Conservation (phyloP, 2,329 filamentous ascomycete genomes). For the Madurella mycetomatis region DNA sequence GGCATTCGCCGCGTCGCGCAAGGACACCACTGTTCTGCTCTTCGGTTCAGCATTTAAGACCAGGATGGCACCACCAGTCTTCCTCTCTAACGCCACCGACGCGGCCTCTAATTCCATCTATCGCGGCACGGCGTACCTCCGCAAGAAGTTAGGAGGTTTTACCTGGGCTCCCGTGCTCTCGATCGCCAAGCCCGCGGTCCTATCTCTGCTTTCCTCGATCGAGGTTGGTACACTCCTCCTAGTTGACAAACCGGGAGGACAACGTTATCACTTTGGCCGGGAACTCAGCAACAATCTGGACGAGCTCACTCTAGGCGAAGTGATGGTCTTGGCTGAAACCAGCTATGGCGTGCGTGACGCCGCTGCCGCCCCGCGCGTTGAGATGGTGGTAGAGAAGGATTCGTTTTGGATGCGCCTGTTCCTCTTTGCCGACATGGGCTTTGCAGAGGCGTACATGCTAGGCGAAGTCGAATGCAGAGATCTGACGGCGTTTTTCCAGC, state of each 20-base stretch:
- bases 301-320: too few relatives aligned
- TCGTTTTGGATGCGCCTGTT: conserved; percentile 66
- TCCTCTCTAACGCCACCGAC: neutral
- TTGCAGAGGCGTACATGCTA: conserved; percentile 69
- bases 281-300: conserved; percentile 23
- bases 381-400: conserved; percentile 59
- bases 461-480: conserved; percentile 64
- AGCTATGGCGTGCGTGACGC: conserved; percentile 36
- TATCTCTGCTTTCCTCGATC: conserved; percentile 44
- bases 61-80: too few relatives aligned
- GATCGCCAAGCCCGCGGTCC: conserved; percentile 43
- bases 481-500: conserved; percentile 65
- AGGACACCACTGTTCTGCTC: too few relatives aligned
- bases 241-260: conserved; percentile 42
- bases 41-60: too few relatives aligned
- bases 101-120: conserved; percentile 25
- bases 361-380: conserved; percentile 41
- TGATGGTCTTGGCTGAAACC: neutral
- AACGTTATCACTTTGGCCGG: conserved; percentile 43
- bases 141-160: conserved; percentile 40
- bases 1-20: too few relatives aligned
- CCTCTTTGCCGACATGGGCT: conserved; percentile 71
- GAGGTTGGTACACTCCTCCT: conserved; percentile 46
- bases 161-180: conserved; percentile 46
- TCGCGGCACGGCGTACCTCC: conserved; percentile 38